phyloP scores from a whole-genome alignment of 768 basidiomycete species.

The Phaeotremella fagi region DNA sequence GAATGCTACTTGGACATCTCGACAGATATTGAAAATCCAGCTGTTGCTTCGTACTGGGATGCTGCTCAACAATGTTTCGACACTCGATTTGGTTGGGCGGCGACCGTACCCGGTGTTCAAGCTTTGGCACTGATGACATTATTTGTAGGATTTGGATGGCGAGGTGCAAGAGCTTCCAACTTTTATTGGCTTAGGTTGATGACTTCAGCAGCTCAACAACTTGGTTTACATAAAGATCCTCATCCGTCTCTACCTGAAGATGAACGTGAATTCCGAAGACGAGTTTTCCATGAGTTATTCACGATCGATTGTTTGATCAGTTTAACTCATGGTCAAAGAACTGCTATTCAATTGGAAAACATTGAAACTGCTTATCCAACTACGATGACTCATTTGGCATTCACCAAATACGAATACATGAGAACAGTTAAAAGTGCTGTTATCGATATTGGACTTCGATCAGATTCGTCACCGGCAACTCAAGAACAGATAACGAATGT shows the following conservation, averaged over 20 bases:
- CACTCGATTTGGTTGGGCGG: conserved; percentile 38
- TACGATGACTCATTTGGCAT: conserved; percentile 1
- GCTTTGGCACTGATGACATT: conserved; percentile 30
- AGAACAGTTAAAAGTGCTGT: conserved; percentile 25
- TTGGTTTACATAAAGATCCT: conserved; percentile 40
- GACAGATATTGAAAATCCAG: conserved; percentile 21
- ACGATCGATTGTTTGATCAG: conserved; percentile 36
- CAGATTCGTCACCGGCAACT: conserved; percentile 26
- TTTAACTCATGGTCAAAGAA: conserved; percentile 39
- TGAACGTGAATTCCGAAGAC: conserved; percentile 33
- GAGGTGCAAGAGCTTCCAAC: conserved; percentile 34
- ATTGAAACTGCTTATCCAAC: conserved; percentile 32
- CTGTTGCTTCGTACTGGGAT: conserved; percentile 34
- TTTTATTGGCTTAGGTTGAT: conserved; percentile 40
- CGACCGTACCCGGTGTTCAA: conserved; percentile 39
- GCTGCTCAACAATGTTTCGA: conserved; percentile 39
- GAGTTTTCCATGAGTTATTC: conserved; percentile 37
- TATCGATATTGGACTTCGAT: conserved; percentile 35
- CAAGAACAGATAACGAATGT: conserved; percentile 21
- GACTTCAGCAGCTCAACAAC: conserved; percentile 27
- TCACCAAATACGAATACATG: conserved; percentile 34
- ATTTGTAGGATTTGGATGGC: conserved; percentile 42
- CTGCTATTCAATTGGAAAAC: conserved; percentile 27
- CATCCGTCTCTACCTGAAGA: conserved; percentile 30
- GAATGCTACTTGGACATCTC: conserved; percentile 34